These are phyloP conservation scores for Reticulascus tulasneorum DNA, from an alignment of 2,329 filamentous ascomycete genomes.

Conservation along the genomic window DNA sequence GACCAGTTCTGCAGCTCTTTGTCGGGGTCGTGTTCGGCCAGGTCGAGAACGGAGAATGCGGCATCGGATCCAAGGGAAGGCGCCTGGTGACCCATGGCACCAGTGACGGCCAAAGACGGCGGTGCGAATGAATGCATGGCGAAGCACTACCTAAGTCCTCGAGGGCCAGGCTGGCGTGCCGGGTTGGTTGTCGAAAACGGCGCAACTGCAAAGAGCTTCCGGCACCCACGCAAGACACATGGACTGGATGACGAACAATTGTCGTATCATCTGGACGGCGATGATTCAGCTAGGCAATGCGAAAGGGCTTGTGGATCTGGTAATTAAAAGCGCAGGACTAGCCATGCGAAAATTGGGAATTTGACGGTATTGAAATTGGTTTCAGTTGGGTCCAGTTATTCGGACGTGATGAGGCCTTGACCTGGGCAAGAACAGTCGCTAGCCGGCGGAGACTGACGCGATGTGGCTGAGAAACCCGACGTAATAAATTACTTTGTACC, in stretches of 20 bases:
- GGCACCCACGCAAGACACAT: constrained; percentile 11
- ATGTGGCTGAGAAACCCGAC: too few species aligned
- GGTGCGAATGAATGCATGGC: neutral
- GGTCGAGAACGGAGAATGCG: constrained; percentile 6
- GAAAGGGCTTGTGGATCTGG: too few species aligned
- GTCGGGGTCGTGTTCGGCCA: constrained; percentile 27
- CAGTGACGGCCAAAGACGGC: neutral
- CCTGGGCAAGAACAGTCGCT: too few species aligned
- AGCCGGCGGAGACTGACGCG: too few species aligned
- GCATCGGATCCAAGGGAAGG: neutral
- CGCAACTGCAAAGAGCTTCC: constrained; percentile 4
- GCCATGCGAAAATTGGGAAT: too few species aligned
- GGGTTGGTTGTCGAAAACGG: constrained; percentile 7
- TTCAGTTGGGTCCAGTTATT: too few species aligned
- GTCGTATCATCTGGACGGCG: constrained; percentile 12
- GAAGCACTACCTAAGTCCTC: constrained; percentile 2
- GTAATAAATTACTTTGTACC: too few species aligned
- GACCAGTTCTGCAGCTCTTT: constrained; percentile 70
- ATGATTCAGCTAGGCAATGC: too few species aligned
- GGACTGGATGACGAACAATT: constrained; percentile 6
- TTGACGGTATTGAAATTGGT: too few species aligned
- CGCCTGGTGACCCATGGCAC: neutral
- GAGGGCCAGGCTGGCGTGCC: constrained; percentile 7
- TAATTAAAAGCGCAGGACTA: too few species aligned
- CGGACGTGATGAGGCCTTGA: too few species aligned